phyloP scores from a whole-genome alignment of 2,329 filamentous ascomycete species.

The Colletotrichum eremochloae region DNA sequence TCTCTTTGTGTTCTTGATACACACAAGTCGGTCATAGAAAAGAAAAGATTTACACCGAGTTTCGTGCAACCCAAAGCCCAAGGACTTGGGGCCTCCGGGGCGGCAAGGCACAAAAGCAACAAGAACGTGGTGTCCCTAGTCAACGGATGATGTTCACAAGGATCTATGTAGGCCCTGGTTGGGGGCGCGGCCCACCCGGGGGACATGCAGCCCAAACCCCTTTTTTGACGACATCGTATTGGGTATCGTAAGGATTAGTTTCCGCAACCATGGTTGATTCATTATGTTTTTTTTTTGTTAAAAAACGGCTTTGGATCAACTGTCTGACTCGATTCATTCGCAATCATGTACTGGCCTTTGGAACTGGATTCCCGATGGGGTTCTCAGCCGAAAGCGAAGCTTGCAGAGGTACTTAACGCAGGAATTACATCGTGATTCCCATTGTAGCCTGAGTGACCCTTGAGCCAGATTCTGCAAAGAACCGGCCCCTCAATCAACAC shows the following conservation, averaged over 20 bases:
- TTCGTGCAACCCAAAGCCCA: conserved; percentile 20
- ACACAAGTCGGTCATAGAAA: not conserved
- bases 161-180: conserved; percentile 31
- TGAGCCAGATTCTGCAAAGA: not conserved
- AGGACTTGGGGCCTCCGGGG: conserved; percentile 19
- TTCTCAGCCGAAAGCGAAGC: not conserved
- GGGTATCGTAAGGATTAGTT: conserved; percentile 7
- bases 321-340: not conserved
- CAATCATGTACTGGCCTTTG: not conserved
- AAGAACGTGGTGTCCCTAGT: conserved; percentile 37
- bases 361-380: not conserved
- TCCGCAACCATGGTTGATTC: not conserved
- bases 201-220: conserved; percentile 24
- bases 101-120: conserved; percentile 31
- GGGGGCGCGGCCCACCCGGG: conserved; percentile 6
- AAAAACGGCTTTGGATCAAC: not conserved
- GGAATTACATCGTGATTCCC: not conserved
- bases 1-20: conserved; percentile 21
- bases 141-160: conserved; percentile 40
- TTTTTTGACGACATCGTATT: conserved; percentile 37
- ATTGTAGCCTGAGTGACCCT: not conserved
- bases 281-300: not conserved
- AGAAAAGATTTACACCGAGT: not conserved
- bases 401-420: not conserved
- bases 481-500: not conserved